Percentiles rank a stretch among this genome's conserved stretches.
phyloP scores from a whole-genome alignment of 2,329 filamentous ascomycete species.

The Fusarium veterinarium region DNA sequence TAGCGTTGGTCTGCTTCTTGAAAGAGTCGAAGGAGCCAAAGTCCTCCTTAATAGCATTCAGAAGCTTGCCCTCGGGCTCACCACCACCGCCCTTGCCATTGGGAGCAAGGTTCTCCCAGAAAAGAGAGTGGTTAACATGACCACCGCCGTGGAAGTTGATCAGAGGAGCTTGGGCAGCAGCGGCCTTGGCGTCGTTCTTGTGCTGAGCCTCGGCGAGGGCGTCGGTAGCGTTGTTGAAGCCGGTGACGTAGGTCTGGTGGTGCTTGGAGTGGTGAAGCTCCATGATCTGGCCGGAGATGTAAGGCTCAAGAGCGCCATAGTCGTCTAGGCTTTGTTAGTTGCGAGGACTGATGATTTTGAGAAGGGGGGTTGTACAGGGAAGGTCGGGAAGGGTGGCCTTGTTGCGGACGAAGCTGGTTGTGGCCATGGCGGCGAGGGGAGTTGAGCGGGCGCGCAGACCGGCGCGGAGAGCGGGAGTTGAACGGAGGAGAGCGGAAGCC shows the following conservation, averaged over 20 bases:
- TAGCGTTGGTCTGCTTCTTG: slow-evolving; percentile 73
- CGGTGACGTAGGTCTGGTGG: slow-evolving; percentile 93
- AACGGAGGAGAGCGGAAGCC: slow-evolving; percentile 81
- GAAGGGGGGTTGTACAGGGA: slow-evolving; percentile 52
- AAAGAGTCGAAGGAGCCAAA: slow-evolving; percentile 76
- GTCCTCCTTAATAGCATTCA: slow-evolving; percentile 70
- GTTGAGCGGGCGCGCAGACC: slow-evolving; percentile 76
- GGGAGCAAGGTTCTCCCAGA: slow-evolving; percentile 85
- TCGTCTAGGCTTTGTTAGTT: slow-evolving; percentile 72
- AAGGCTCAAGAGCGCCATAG: slow-evolving; percentile 91
- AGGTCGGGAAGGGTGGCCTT: slow-evolving; percentile 96
- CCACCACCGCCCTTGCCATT: slow-evolving; percentile 71
- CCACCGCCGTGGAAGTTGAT: slow-evolving; percentile 87
- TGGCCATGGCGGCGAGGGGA: slow-evolving; percentile 72
- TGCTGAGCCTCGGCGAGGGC: slow-evolving; percentile 74
- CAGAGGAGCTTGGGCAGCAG: slow-evolving; percentile 62
- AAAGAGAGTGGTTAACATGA: slow-evolving; percentile 87
- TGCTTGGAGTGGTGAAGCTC: slow-evolving; percentile 95
- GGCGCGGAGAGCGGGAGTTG: slow-evolving; percentile 73
- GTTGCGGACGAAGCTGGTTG: slow-evolving; percentile 81
- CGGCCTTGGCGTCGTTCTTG: slow-evolving; percentile 68
- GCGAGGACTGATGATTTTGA: not conserved
- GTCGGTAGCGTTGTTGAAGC: slow-evolving; percentile 83
- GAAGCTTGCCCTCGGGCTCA: slow-evolving; percentile 70
- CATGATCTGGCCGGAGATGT: slow-evolving; percentile 92